Percentiles rank a stretch among this genome's conserved stretches.
These are phyloP conservation scores for Phytopythium kandeliae DNA, from an alignment of 352 stramenopile species.

Conservation along the genomic window DNA sequence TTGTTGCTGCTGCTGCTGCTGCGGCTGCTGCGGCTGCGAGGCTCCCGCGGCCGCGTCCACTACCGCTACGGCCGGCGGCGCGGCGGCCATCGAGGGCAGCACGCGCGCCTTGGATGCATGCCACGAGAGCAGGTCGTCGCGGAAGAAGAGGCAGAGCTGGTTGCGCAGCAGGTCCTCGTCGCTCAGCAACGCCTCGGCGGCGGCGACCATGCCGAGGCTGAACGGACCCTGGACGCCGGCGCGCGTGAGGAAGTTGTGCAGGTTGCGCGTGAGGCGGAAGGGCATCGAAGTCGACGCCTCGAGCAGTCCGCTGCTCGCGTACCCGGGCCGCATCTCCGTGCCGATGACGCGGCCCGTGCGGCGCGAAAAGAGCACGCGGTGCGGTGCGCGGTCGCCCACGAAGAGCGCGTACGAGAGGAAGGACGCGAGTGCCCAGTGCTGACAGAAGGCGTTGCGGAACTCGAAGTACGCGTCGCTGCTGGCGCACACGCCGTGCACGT, in stretches of 20 bases:
- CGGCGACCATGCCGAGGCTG: conserved; percentile 75
- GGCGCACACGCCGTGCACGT: conserved; percentile 68
- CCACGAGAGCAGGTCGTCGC: conserved; percentile 85
- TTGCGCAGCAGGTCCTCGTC: conserved; percentile 83
- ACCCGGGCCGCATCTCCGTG: conserved; percentile 78
- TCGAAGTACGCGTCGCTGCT: conserved; percentile 81
- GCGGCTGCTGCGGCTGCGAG: conserved; percentile 11
- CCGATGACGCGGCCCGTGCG: conserved; percentile 78
- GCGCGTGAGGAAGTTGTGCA: conserved; percentile 85
- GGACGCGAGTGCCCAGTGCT: conserved; percentile 79
- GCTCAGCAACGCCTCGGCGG: conserved; percentile 75
- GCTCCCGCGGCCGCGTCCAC: not conserved
- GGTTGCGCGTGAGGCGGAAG: conserved; percentile 86
- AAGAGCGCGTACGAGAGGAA: conserved; percentile 85
- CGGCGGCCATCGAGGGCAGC: conserved; percentile 15
- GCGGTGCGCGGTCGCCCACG: conserved; percentile 78
- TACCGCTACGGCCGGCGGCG: conserved; percentile 17
- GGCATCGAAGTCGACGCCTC: conserved; percentile 80
- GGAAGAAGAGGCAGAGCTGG: conserved; percentile 86
- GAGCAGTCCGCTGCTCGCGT: conserved; percentile 77
- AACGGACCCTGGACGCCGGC: conserved; percentile 83
- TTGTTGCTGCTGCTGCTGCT: conserved; percentile 27
- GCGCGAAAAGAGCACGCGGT: conserved; percentile 78
- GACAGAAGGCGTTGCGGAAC: conserved; percentile 84
- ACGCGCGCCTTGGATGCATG: conserved; percentile 83